Percentiles rank a stretch among this genome's conserved stretches.
Conservation (phyloP, 139 green algal species). For the Micractinium sp. region DNA sequence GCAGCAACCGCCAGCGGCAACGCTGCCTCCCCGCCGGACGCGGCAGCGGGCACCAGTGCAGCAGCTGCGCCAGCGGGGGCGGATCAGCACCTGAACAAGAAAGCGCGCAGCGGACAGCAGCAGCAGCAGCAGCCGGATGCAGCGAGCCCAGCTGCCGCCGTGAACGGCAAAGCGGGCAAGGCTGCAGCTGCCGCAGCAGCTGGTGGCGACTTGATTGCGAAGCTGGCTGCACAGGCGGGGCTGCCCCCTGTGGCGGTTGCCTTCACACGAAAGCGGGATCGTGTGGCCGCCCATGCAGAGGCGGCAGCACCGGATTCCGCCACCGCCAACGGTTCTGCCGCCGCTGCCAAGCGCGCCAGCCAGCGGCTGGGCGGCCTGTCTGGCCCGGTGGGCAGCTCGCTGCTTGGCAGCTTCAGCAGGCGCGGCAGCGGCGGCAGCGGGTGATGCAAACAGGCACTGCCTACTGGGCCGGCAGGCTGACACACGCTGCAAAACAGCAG, state of each 20-base stretch:
- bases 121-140: not conserved
- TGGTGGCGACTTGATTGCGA: not conserved
- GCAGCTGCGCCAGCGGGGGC: not conserved
- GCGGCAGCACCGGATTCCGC: not conserved
- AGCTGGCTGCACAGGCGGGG: not conserved
- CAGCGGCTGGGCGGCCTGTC: conserved; percentile 20
- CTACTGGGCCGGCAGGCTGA: not conserved
- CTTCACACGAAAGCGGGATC: not conserved
- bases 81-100: not conserved
- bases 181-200: not conserved
- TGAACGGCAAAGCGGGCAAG: not conserved
- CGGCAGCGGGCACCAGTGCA: not conserved
- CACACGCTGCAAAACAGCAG: not conserved
- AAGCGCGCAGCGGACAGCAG: not conserved
- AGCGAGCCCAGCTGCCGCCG: not conserved
- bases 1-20: not conserved
- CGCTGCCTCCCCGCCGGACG: not conserved
- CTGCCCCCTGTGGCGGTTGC: not conserved
- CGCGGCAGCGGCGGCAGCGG: not conserved
- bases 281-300: too few species aligned
- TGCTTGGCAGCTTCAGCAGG: not conserved
- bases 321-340: not conserved
- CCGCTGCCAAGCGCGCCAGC: conserved; percentile 18
- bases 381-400: conserved; percentile 7
- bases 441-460: too few species aligned